Evolutionary conservation across 257 asterid genomes (phyloP).

Genomic region (Linaria vulgaris): DNA sequence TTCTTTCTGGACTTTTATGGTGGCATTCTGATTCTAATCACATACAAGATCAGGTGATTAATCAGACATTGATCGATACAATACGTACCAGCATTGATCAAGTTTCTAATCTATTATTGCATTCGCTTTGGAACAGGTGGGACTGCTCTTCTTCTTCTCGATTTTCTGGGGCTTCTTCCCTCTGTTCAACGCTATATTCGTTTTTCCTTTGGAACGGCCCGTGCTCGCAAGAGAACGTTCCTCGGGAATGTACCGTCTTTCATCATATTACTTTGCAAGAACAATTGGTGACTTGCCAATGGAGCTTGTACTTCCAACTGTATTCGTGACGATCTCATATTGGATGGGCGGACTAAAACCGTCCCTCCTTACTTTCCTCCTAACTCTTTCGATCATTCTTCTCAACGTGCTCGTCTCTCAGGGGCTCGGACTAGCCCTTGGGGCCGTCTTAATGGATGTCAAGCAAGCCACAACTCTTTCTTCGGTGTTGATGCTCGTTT

Average conservation of each 20-base stretch:
- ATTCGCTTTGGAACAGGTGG: conserved; percentile 49
- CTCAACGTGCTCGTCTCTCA: conserved; percentile 77
- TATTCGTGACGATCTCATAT: conserved; percentile 57
- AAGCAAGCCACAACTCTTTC: conserved; percentile 68
- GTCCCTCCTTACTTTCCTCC: conserved; percentile 44
- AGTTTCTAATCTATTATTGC: not conserved
- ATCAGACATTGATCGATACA: not conserved
- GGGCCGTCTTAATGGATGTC: conserved; percentile 74
- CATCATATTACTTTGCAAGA: conserved; percentile 73
- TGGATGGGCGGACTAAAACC: conserved; percentile 93
- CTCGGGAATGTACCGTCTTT: conserved; percentile 79
- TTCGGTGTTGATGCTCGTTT: conserved; percentile 71
- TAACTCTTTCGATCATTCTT: conserved; percentile 58
- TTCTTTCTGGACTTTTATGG: conserved; percentile 81
- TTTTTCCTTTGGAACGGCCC: conserved; percentile 73
- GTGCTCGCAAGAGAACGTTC: conserved; percentile 62
- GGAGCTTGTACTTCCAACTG: conserved; percentile 84
- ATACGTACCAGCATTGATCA: not conserved
- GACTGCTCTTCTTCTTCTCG: conserved; percentile 80
- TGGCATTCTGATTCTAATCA: conserved; percentile 81
- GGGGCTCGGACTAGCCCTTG: conserved; percentile 84
- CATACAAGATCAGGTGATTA: conserved; percentile 81
- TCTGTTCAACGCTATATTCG: conserved; percentile 61
- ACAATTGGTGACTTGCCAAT: conserved; percentile 72
- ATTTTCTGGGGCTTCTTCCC: conserved; percentile 91